Percentiles rank a stretch among this genome's conserved stretches.
phyloP scores from a whole-genome alignment of 83 land plant species.

The Thuja plicata region DNA sequence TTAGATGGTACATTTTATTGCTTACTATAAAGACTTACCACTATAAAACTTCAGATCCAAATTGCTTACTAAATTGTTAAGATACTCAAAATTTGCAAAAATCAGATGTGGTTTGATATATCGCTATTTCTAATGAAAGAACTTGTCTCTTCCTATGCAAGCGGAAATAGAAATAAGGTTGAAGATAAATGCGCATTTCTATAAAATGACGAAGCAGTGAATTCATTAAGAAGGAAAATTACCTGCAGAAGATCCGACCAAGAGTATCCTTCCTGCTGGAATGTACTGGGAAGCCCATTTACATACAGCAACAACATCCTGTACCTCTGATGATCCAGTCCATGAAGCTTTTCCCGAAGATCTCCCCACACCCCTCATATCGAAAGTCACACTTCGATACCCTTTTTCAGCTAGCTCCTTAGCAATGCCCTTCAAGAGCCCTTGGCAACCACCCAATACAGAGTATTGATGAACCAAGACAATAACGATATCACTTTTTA shows the following conservation, averaged over 20 bases:
- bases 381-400: conserved; percentile 66
- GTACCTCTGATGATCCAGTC: conserved; percentile 83
- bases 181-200: neutral
- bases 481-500: conserved; percentile 33
- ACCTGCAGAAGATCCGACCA: conserved; percentile 96
- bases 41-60: neutral
- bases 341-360: conserved; percentile 78
- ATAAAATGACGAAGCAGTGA: neutral
- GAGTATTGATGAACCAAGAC: conserved; percentile 85
- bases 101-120: neutral
- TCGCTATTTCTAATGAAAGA: neutral
- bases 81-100: neutral
- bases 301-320: conserved; percentile 85
- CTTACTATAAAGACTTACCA: neutral
- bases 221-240: neutral
- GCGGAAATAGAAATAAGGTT: neutral
- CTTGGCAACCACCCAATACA: conserved; percentile 85
- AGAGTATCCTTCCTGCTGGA: conserved; percentile 47
- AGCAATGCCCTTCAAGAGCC: conserved; percentile 72
- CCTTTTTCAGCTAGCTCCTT: conserved; percentile 55
- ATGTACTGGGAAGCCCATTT: conserved; percentile 62
- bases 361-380: conserved; percentile 83
- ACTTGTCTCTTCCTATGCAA: neutral
- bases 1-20: neutral
- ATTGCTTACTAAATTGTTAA: neutral